A percentile compares a stretch with the other conserved stretches of the same genome.
Conservation (phyloP, 306 rosid genomes). For the Fragaria nilgerrensis region DNA sequence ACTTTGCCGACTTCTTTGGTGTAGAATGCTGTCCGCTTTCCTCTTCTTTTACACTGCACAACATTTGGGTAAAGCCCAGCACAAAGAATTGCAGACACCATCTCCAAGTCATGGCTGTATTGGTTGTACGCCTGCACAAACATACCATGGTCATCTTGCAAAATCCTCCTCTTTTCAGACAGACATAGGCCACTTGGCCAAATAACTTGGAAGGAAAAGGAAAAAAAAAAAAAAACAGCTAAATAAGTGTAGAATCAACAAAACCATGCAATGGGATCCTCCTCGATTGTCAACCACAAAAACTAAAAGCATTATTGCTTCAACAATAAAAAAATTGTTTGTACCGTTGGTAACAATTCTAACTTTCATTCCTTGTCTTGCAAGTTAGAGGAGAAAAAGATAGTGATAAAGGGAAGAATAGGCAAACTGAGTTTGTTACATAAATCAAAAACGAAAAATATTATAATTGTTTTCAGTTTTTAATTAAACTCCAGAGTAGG, state of each 20-base stretch:
- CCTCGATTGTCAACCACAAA: not conserved
- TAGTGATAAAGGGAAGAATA: not conserved
- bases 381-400: not conserved
- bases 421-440: not conserved
- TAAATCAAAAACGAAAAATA: not conserved
- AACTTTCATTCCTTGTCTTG: not conserved
- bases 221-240: not conserved
- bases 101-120: conserved; percentile 84
- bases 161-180: conserved; percentile 10
- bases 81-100: conserved; percentile 92
- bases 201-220: not conserved
- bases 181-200: conserved; percentile 1
- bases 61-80: conserved; percentile 96
- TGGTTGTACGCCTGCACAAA: conserved; percentile 83
- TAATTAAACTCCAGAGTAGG: not conserved
- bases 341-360: not conserved
- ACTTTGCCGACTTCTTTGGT: conserved; percentile 96
- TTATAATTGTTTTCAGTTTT: not conserved
- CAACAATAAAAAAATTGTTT: not conserved
- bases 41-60: conserved; percentile 93
- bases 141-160: conserved; percentile 15
- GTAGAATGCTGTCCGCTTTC: conserved; percentile 76
- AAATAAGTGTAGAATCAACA: not conserved
- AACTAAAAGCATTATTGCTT: not conserved
- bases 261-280: conserved; percentile 5